Evolutionary conservation across 192 early-diverging fungal species (phyloP).

Genomic region (Dissophora globulifera): DNA sequence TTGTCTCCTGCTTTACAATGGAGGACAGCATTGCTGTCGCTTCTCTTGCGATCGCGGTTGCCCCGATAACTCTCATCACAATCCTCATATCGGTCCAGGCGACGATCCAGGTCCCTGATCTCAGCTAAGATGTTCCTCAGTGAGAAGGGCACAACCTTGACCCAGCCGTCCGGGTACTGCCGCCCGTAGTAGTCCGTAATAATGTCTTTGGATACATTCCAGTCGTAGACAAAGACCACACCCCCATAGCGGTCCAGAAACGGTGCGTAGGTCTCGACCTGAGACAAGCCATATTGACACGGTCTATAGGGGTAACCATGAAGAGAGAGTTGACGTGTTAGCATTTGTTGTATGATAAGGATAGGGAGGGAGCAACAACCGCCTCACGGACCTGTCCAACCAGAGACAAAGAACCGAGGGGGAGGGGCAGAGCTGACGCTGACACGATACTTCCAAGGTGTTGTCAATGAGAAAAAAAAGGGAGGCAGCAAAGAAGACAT

Average conservation of each 20-base stretch:
- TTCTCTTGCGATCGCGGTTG: too few relatives aligned
- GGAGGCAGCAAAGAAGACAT: too few relatives aligned
- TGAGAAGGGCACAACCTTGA: conserved; percentile 52
- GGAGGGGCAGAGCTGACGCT: too few relatives aligned
- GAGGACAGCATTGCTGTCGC: too few relatives aligned
- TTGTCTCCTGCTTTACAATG: too few relatives aligned
- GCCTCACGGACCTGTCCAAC: too few relatives aligned
- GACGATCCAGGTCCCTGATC: conserved; percentile 47
- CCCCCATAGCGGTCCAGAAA: conserved; percentile 53
- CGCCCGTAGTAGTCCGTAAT: conserved; percentile 51
- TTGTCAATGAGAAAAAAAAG: neutral
- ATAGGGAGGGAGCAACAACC: too few relatives aligned
- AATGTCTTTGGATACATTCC: conserved; percentile 51
- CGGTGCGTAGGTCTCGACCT: conserved; percentile 52
- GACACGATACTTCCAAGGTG: too few relatives aligned
- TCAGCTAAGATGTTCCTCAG: conserved; percentile 40
- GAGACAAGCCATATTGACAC: conserved; percentile 51
- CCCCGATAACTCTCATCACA: neutral
- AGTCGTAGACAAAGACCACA: conserved; percentile 54
- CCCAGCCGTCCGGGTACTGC: conserved; percentile 49
- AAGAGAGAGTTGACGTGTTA: neutral
- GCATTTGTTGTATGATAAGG: neutral
- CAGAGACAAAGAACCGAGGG: too few relatives aligned
- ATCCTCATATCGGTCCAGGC: conserved; percentile 20
- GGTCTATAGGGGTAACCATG: conserved; percentile 21